Percentiles rank a stretch among this genome's conserved stretches.
Evolutionary conservation across 2,329 filamentous ascomycete species (phyloP).

Genomic region (Lasiodiplodia theobromae): DNA sequence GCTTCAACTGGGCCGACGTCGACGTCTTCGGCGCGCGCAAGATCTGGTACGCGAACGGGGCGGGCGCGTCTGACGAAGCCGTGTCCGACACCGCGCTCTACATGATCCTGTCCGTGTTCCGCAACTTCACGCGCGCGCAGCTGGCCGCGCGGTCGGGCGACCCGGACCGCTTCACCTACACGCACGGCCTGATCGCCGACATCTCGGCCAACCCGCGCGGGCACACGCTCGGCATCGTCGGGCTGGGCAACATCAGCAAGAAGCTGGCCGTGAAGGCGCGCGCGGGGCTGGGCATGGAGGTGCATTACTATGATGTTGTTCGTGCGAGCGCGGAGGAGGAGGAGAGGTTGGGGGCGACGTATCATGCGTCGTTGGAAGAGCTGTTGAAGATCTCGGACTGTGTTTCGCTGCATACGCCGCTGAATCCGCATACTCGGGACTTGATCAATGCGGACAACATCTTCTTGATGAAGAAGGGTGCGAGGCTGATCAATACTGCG

Average conservation of each 20-base stretch:
- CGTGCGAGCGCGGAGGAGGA: slow-evolving; percentile 38
- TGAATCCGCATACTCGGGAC: slow-evolving; percentile 43
- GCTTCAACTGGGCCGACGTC: slow-evolving; percentile 35
- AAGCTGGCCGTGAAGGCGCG: slow-evolving; percentile 38
- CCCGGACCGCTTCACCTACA: slow-evolving; percentile 27
- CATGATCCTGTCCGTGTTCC: slow-evolving; percentile 47
- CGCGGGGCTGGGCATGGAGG: slow-evolving; percentile 31
- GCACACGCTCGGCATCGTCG: slow-evolving; percentile 32
- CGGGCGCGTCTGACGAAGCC: slow-evolving; percentile 52
- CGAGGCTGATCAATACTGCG: slow-evolving; percentile 46
- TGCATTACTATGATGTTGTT: slow-evolving; percentile 33
- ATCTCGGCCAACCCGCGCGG: slow-evolving; percentile 31
- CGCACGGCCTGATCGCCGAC: slow-evolving; percentile 29
- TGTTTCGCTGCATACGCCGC: slow-evolving; percentile 44
- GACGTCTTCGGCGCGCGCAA: slow-evolving; percentile 28
- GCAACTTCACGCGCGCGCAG: slow-evolving; percentile 32
- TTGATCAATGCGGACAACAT: slow-evolving; percentile 46
- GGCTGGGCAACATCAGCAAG: slow-evolving; percentile 43
- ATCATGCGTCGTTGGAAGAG: slow-evolving; percentile 37
- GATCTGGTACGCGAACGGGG: slow-evolving; percentile 51
- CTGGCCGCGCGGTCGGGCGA: slow-evolving; percentile 32
- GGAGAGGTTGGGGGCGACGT: slow-evolving; percentile 39
- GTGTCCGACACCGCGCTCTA: slow-evolving; percentile 54
- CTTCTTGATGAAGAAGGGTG: slow-evolving; percentile 37
- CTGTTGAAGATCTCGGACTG: slow-evolving; percentile 45